A percentile compares a stretch with the other conserved stretches of the same genome.
Evolutionary conservation across 257 asterid species (phyloP).

Genomic region (Vinca minor): DNA sequence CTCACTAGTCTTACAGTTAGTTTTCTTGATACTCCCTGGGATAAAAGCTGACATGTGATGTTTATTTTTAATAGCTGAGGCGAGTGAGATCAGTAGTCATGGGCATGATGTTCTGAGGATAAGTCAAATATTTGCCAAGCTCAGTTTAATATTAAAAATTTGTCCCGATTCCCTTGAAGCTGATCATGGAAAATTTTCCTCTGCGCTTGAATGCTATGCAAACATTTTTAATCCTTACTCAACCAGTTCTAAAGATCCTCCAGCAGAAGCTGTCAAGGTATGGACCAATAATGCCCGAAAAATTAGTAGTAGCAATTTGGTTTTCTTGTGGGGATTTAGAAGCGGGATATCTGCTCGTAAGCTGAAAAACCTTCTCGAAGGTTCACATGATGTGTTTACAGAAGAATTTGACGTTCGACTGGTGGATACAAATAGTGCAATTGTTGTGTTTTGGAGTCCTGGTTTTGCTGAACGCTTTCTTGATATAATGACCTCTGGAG

Average conservation of each 20-base stretch:
- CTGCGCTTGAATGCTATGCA: slow-evolving; percentile 31
- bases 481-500: slow-evolving; percentile 46
- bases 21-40: slow-evolving; percentile 8
- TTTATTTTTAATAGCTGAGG: slow-evolving; percentile 26
- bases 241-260: slow-evolving; percentile 27
- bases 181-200: slow-evolving; percentile 22
- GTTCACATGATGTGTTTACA: slow-evolving; percentile 43
- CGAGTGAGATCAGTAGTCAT: slow-evolving; percentile 34
- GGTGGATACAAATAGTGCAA: slow-evolving; percentile 71
- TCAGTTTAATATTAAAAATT: slow-evolving; percentile 48
- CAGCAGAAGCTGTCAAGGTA: slow-evolving; percentile 37
- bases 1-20: not conserved
- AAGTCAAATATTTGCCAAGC: slow-evolving; percentile 55
- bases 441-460: slow-evolving; percentile 52
- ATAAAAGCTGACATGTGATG: slow-evolving; percentile 15
- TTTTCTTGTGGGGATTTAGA: slow-evolving; percentile 75
- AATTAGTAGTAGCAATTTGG: slow-evolving; percentile 41
- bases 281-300: slow-evolving; percentile 34
- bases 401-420: slow-evolving; percentile 57
- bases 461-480: slow-evolving; percentile 44
- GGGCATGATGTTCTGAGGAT: slow-evolving; percentile 66
- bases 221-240: slow-evolving; percentile 37
- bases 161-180: slow-evolving; percentile 31
- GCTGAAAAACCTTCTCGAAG: slow-evolving; percentile 46
- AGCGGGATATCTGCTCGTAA: slow-evolving; percentile 49